Evolutionary conservation across 2,329 filamentous ascomycete species (phyloP).

Genomic region (Aspergillus aculeatinus): DNA sequence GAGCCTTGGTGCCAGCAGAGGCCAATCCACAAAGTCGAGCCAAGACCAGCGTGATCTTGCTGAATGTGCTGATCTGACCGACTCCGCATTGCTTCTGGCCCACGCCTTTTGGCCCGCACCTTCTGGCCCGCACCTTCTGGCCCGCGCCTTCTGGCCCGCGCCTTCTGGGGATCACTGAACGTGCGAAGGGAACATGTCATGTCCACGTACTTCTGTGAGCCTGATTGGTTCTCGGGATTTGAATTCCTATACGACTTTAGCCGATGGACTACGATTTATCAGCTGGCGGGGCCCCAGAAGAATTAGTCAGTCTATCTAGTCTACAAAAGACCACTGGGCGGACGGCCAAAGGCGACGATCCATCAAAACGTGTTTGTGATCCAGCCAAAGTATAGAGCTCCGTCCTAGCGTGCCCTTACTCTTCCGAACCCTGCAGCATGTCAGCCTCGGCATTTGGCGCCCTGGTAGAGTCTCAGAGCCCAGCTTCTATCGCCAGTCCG

Average conservation of each 20-base stretch:
- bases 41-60: background rate
- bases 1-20: background rate
- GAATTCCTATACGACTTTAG: background rate
- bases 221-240: slow-evolving; percentile 4
- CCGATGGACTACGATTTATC: background rate
- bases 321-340: background rate
- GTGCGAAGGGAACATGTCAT: background rate
- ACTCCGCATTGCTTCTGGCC: background rate
- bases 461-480: slow-evolving; percentile 45
- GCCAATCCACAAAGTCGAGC: background rate
- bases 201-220: background rate
- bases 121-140: background rate
- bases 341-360: background rate
- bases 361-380: background rate
- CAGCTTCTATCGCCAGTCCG: slow-evolving; percentile 36
- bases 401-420: background rate
- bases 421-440: slow-evolving; percentile 27
- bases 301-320: background rate
- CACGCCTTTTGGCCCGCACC: background rate
- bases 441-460: slow-evolving; percentile 37
- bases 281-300: background rate
- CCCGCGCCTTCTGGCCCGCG: background rate
- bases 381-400: background rate
- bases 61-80: background rate
- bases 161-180: background rate